Conservation (phyloP, 2,329 filamentous ascomycete species). For the Fusarium mundagurra region DNA sequence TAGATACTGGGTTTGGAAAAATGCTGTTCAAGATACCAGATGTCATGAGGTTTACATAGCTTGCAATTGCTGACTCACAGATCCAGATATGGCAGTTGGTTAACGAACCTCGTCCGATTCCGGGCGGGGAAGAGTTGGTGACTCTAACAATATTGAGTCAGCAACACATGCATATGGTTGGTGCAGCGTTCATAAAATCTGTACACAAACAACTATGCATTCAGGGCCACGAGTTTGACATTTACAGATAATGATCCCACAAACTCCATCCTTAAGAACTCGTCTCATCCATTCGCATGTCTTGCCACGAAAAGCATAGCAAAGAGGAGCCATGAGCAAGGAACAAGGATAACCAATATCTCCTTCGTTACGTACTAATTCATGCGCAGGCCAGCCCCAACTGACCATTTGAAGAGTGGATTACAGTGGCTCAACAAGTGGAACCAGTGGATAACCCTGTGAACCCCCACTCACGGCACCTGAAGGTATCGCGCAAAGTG, state of each 20-base stretch:
- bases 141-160: background rate
- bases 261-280: background rate
- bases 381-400: background rate
- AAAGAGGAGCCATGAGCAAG: background rate
- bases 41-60: background rate
- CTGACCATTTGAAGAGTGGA: background rate
- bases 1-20: background rate
- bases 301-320: background rate
- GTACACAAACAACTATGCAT: background rate
- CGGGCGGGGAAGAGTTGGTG: background rate
- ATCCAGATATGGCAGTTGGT: background rate
- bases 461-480: background rate
- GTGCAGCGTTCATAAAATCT: background rate
- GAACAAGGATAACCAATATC: background rate
- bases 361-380: background rate
- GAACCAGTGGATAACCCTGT: background rate
- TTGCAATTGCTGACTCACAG: background rate
- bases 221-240: background rate
- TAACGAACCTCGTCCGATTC: background rate
- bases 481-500: background rate
- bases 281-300: background rate
- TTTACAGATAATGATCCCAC: background rate
- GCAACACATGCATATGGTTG: background rate
- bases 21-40: no score
- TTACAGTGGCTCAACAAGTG: background rate